Conservation (phyloP, 1,284 basidiomycete genomes). For the Rhodofomes roseus region DNA sequence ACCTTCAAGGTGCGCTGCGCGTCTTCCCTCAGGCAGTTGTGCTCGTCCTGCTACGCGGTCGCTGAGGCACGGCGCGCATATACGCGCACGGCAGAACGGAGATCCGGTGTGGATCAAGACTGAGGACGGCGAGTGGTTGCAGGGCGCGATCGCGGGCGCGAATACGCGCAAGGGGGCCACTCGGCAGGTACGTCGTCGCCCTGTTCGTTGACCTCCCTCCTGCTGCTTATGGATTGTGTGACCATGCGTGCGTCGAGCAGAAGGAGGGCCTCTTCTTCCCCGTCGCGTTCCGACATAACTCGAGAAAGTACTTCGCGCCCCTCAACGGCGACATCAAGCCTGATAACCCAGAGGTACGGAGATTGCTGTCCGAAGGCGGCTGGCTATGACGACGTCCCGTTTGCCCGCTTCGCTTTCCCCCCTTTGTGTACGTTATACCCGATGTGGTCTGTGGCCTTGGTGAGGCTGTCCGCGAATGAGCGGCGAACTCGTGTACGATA, state of each 20-base stretch:
- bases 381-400: constrained; percentile 29
- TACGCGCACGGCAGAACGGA: constrained; percentile 9
- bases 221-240: background rate
- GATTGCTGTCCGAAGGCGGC: constrained; percentile 41
- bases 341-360: constrained; percentile 36
- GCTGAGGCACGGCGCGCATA: background rate
- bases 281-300: constrained; percentile 38
- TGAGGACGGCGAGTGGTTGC: constrained; percentile 13
- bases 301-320: constrained; percentile 52
- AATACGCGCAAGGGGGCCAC: constrained; percentile 11
- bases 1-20: constrained; percentile 11
- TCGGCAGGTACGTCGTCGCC: constrained; percentile 9
- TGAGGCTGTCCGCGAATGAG: background rate
- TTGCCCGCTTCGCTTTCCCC: background rate
- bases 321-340: constrained; percentile 63
- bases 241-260: constrained; percentile 16
- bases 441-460: background rate
- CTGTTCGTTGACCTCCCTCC: background rate
- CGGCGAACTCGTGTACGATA: background rate
- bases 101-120: constrained; percentile 15
- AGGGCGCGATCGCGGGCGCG: constrained; percentile 11
- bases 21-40: background rate
- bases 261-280: constrained; percentile 49
- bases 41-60: background rate
- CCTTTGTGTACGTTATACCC: background rate